phyloP scores from a whole-genome alignment of 768 basidiomycete genomes.

The Naganishia kalamii region DNA sequence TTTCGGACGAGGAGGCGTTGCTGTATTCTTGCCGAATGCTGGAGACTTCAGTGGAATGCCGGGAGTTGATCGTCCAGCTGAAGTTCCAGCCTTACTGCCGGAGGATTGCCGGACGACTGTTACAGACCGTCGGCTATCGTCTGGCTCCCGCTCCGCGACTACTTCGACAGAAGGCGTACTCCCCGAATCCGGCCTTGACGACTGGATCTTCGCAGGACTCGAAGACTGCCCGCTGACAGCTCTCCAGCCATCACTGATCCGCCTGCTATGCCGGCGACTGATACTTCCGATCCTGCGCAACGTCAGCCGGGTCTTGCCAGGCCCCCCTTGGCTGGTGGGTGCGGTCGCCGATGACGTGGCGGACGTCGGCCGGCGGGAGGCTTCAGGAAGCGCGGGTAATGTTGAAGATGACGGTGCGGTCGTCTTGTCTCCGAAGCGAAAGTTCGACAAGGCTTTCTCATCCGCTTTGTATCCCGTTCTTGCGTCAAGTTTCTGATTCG shows the following conservation, averaged over 20 bases:
- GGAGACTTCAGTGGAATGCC: no score
- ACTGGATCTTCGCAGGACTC: not conserved
- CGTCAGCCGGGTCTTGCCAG: conserved; percentile 17
- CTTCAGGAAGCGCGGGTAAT: not conserved
- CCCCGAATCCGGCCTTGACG: not conserved
- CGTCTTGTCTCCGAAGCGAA: conserved; percentile 3
- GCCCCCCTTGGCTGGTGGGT: not conserved
- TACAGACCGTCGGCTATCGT: no score
- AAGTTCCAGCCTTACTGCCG: no score
- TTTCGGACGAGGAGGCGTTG: not conserved
- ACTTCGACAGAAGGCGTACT: not conserved
- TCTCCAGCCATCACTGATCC: conserved; percentile 43
- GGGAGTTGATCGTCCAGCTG: no score
- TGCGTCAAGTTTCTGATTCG: not conserved
- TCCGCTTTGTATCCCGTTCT: not conserved
- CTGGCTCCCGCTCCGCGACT: no score
- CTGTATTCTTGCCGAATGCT: no score
- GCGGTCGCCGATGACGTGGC: not conserved
- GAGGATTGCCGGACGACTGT: no score
- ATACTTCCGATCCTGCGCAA: conserved; percentile 33
- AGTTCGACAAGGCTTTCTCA: not conserved
- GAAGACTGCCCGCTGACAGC: conserved; percentile 25
- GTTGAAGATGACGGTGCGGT: no score
- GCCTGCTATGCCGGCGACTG: conserved; percentile 39
- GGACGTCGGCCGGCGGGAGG: not conserved